Evolutionary conservation across 208 protist species (phyloP).

Genomic region (Leishmania major): DNA sequence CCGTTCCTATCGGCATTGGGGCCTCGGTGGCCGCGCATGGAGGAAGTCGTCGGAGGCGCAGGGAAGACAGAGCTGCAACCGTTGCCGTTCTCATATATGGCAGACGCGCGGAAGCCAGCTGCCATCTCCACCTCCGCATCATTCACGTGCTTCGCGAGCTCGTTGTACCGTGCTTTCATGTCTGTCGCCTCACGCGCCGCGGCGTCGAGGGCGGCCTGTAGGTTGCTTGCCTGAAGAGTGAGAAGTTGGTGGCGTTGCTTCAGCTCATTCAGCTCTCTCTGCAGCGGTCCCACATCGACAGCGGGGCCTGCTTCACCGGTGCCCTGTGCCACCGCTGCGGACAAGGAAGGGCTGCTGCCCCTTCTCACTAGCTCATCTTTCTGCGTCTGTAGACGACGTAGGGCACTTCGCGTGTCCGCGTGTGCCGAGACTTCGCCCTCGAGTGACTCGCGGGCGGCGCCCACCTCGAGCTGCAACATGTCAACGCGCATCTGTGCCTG

Average conservation of each 20-base stretch:
- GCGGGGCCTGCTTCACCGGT: slow-evolving; percentile 22
- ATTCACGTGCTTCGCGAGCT: slow-evolving; percentile 38
- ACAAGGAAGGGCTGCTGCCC: not conserved
- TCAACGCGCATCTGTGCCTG: slow-evolving; percentile 22
- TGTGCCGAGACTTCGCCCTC: slow-evolving; percentile 56
- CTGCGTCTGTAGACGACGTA: slow-evolving; percentile 34
- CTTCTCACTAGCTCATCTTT: not conserved
- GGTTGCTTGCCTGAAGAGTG: slow-evolving; percentile 42
- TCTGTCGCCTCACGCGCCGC: slow-evolving; percentile 47
- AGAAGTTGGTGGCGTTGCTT: slow-evolving; percentile 31
- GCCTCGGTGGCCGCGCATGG: not conserved
- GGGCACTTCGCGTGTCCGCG: slow-evolving; percentile 33
- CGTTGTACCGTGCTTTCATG: slow-evolving; percentile 53
- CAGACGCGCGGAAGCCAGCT: slow-evolving; percentile 30
- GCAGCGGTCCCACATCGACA: slow-evolving; percentile 13
- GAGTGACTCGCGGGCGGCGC: slow-evolving; percentile 43
- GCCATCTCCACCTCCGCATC: slow-evolving; percentile 44
- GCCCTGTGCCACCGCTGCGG: not conserved
- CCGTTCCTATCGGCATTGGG: not conserved
- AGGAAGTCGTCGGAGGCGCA: slow-evolving; percentile 2
- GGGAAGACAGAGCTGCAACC: slow-evolving; percentile 3
- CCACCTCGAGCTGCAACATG: slow-evolving; percentile 35
- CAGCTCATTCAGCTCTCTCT: slow-evolving; percentile 20
- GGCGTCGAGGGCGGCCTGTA: slow-evolving; percentile 51
- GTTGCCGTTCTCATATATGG: not conserved